Evolutionary conservation across 371 early-diverging fungal genomes (phyloP).

Genomic region (Lichtheimia ramosa): DNA sequence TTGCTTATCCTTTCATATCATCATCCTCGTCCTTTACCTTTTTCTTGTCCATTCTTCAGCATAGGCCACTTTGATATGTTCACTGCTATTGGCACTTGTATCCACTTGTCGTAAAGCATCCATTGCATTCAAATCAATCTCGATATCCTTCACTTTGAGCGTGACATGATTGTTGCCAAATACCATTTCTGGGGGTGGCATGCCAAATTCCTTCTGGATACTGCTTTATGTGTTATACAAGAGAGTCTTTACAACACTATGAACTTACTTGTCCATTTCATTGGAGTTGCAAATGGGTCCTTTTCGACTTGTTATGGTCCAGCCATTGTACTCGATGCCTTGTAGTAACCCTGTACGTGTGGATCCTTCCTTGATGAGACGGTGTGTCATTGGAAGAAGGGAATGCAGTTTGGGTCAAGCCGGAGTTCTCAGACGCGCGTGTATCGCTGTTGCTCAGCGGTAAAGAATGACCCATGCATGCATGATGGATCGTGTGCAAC

Average conservation of each 20-base stretch:
- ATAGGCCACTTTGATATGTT: slow-evolving; percentile 79
- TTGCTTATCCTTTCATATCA: too few relatives aligned
- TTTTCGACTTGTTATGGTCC: slow-evolving; percentile 69
- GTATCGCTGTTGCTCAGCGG: too few relatives aligned
- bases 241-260: background rate
- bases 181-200: slow-evolving; percentile 93
- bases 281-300: slow-evolving; percentile 69
- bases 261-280: slow-evolving; percentile 68
- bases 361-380: slow-evolving; percentile 37
- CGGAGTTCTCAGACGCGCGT: too few relatives aligned
- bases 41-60: slow-evolving; percentile 82
- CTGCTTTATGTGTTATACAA: slow-evolving; percentile 18
- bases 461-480: too few relatives aligned
- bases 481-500: too few relatives aligned
- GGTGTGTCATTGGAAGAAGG: slow-evolving; percentile 5
- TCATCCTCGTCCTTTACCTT: slow-evolving; percentile 43
- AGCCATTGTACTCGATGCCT: slow-evolving; percentile 61
- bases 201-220: slow-evolving; percentile 59
- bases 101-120: slow-evolving; percentile 80
- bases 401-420: too few relatives aligned
- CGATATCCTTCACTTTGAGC: slow-evolving; percentile 46
- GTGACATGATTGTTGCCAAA: slow-evolving; percentile 83
- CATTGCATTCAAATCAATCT: slow-evolving; percentile 64
- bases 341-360: slow-evolving; percentile 29
- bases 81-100: slow-evolving; percentile 57